Percentiles rank a stretch among this genome's conserved stretches.
Evolutionary conservation across 768 basidiomycete species (phyloP).

Genomic region (Megacollybia marginata): DNA sequence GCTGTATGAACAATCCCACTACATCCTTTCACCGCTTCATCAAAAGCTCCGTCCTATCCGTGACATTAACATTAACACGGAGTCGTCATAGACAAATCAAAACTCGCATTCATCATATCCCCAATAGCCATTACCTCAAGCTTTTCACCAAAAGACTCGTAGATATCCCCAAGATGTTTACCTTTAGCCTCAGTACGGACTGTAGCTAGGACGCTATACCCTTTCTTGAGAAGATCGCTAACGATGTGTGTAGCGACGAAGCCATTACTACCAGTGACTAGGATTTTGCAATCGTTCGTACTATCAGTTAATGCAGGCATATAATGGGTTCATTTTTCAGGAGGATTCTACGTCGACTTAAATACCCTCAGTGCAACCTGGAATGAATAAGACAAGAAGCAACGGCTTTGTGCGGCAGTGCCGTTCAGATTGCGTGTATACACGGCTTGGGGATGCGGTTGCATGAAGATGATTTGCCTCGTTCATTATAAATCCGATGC

Average conservation of each 20-base stretch:
- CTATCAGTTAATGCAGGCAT: no score
- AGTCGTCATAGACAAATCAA: not conserved
- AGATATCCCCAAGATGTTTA: slow-evolving; percentile 35
- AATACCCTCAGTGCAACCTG: no score
- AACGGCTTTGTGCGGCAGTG: no score
- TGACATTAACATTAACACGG: not conserved
- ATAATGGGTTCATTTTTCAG: no score
- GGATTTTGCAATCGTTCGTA: slow-evolving; percentile 22
- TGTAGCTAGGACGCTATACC: slow-evolving; percentile 44
- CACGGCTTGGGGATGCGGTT: no score
- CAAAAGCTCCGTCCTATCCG: not conserved
- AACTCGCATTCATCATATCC: slow-evolving; percentile 43
- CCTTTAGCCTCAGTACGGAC: slow-evolving; percentile 45
- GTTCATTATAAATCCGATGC: no score
- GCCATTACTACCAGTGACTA: slow-evolving; percentile 35
- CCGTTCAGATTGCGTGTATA: no score
- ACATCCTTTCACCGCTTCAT: not conserved
- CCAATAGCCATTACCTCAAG: slow-evolving; percentile 48
- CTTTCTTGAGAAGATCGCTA: slow-evolving; percentile 31
- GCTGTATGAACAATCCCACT: not conserved
- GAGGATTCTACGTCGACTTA: no score
- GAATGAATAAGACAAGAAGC: no score
- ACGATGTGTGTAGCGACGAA: slow-evolving; percentile 33
- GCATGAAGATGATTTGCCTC: no score
- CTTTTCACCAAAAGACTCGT: slow-evolving; percentile 34